Evolutionary conservation across 2,329 filamentous ascomycete species (phyloP).

Genomic region (Ceratocystis albifundus): DNA sequence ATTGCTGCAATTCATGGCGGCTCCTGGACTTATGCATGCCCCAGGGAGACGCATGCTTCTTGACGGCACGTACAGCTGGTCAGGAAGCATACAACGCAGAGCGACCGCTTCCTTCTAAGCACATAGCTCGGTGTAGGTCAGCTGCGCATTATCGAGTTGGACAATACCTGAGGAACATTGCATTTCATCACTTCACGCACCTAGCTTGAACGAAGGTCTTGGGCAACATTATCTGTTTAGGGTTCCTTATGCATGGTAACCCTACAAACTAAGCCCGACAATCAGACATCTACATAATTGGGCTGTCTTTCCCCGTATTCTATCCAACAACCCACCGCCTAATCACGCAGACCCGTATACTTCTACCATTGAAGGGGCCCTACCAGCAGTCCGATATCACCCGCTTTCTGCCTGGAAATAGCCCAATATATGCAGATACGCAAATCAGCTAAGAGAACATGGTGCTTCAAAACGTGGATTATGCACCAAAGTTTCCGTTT

Average conservation of each 20-base stretch:
- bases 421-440: background rate
- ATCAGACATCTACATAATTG: background rate
- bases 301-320: background rate
- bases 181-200: background rate
- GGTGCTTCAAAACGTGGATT: background rate
- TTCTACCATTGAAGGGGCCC: background rate
- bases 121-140: conserved; percentile 4
- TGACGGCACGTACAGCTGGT: conserved; percentile 8
- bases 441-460: background rate
- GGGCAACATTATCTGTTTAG: background rate
- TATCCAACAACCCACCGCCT: background rate
- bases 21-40: background rate
- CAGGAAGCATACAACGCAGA: conserved; percentile 11
- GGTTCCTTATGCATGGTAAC: background rate
- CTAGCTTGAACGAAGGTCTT: background rate
- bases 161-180: background rate
- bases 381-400: background rate
- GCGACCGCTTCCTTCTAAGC: background rate
- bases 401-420: background rate
- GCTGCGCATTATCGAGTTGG: background rate
- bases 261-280: too few relatives aligned
- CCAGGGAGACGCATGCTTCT: conserved; percentile 4
- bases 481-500: background rate
- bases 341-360: background rate
- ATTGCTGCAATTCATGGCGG: conserved; percentile 8